A percentile compares a stretch with the other conserved stretches of the same genome.
phyloP scores from a whole-genome alignment of 2,329 filamentous ascomycete genomes.

The Penicillium sp. region DNA sequence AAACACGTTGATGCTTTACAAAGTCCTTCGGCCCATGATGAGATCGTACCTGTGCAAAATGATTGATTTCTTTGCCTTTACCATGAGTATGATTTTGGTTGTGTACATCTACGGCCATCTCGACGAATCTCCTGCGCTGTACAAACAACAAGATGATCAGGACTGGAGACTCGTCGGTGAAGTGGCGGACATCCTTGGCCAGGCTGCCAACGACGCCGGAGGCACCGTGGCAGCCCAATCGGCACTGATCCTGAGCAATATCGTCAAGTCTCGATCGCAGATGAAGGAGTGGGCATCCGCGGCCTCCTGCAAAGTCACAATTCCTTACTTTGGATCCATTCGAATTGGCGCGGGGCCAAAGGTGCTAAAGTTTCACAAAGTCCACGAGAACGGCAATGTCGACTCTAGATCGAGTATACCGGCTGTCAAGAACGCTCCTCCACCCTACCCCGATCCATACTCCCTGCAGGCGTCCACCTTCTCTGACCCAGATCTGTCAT shows the following conservation, averaged over 20 bases:
- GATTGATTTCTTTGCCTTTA: constrained; percentile 46
- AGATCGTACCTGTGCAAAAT: constrained; percentile 41
- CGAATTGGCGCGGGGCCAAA: constrained; percentile 32
- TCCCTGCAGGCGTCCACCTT: constrained; percentile 23
- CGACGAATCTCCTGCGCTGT: constrained; percentile 15
- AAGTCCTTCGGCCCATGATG: constrained; percentile 27
- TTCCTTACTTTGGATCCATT: constrained; percentile 45
- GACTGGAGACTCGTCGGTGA: constrained; percentile 35
- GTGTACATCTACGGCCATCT: constrained; percentile 40
- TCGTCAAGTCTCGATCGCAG: constrained; percentile 19
- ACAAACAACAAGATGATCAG: constrained; percentile 27
- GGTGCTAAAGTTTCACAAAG: constrained; percentile 14
- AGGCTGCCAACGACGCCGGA: constrained; percentile 28
- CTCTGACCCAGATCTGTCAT: constrained; percentile 15
- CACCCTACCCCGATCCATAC: constrained; percentile 8
- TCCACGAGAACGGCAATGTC: constrained; percentile 11
- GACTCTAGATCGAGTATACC: constrained; percentile 1
- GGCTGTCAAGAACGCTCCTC: not conserved
- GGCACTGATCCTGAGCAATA: constrained; percentile 36
- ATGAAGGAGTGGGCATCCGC: constrained; percentile 13
- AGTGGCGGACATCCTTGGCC: constrained; percentile 29
- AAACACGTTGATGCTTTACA: constrained; percentile 37
- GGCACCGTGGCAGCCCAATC: constrained; percentile 43
- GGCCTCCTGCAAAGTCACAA: constrained; percentile 35
- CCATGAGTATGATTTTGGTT: constrained; percentile 40